These are phyloP conservation scores for Ajuga chamaepitys DNA, from an alignment of 257 asterid species.

Conservation along the genomic window DNA sequence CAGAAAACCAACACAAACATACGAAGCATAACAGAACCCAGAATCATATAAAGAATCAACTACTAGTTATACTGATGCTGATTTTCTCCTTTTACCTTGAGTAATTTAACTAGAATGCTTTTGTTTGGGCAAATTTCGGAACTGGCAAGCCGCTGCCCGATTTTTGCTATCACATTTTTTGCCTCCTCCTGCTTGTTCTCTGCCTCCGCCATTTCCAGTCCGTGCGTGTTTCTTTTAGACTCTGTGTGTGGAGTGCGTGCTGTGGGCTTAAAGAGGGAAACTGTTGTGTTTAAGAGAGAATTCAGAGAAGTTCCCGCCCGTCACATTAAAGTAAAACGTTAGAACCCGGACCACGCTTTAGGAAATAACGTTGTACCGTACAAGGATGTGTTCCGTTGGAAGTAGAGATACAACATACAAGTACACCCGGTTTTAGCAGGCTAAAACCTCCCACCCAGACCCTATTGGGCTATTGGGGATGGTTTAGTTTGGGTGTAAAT, in stretches of 20 bases:
- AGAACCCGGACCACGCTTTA: constrained; percentile 4
- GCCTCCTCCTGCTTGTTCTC: constrained; percentile 36
- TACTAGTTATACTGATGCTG: neutral
- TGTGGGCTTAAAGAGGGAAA: constrained; percentile 7
- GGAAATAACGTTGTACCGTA: neutral
- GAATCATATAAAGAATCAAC: neutral
- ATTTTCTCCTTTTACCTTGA: constrained; percentile 33
- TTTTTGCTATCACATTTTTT: constrained; percentile 22
- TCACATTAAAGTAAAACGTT: neutral
- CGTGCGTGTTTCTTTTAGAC: constrained; percentile 3
- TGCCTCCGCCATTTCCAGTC: constrained; percentile 42
- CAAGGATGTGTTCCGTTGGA: constrained; percentile 2
- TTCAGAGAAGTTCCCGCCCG: constrained; percentile 56
- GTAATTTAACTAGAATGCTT: constrained; percentile 46
- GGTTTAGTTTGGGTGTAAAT: no score
- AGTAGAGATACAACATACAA: no score
- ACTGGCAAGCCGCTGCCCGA: constrained; percentile 45
- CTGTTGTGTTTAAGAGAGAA: neutral
- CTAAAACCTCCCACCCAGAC: no score
- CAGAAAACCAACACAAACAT: neutral
- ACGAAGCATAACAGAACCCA: neutral
- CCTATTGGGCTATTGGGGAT: no score
- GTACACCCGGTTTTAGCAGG: no score
- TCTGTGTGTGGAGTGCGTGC: neutral
- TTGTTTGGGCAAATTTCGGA: constrained; percentile 52